These are phyloP conservation scores for Solanum piurae DNA, from an alignment of 257 asterid genomes.

Conservation along the genomic window DNA sequence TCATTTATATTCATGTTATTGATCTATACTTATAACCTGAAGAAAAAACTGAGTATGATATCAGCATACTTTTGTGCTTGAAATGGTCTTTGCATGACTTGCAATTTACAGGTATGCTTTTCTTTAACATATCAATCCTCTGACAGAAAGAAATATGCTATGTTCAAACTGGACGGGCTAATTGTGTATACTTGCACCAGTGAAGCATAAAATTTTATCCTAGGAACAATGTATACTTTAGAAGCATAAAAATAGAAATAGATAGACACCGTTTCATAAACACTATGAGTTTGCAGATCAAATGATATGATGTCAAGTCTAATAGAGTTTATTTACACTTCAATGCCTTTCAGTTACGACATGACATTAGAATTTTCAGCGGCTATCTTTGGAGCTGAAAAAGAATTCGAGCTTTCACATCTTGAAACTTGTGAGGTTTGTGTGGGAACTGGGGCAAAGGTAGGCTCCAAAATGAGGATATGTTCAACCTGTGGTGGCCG, in stretches of 20 bases:
- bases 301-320: not conserved
- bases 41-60: not conserved
- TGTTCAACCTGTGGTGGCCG: slow-evolving; percentile 98
- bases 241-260: not conserved
- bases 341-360: slow-evolving; percentile 60
- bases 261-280: not conserved
- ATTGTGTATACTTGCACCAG: not conserved
- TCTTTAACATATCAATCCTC: not conserved
- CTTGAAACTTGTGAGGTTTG: slow-evolving; percentile 89
- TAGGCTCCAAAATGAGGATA: slow-evolving; percentile 89
- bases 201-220: not conserved
- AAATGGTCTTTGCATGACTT: not conserved
- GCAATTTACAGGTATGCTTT: not conserved
- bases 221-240: not conserved
- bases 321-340: slow-evolving; percentile 1
- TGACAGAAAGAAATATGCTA: not conserved
- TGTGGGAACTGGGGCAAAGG: slow-evolving; percentile 91
- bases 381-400: slow-evolving; percentile 91
- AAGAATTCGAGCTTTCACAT: slow-evolving; percentile 85
- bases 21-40: not conserved
- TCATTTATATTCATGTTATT: not conserved
- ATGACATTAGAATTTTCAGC: slow-evolving; percentile 75
- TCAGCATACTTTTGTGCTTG: not conserved
- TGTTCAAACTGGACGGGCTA: not conserved
- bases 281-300: not conserved